These are phyloP conservation scores for Rhododendron williamsianum DNA, from an alignment of 148 eudicot species.

Conservation along the genomic window DNA sequence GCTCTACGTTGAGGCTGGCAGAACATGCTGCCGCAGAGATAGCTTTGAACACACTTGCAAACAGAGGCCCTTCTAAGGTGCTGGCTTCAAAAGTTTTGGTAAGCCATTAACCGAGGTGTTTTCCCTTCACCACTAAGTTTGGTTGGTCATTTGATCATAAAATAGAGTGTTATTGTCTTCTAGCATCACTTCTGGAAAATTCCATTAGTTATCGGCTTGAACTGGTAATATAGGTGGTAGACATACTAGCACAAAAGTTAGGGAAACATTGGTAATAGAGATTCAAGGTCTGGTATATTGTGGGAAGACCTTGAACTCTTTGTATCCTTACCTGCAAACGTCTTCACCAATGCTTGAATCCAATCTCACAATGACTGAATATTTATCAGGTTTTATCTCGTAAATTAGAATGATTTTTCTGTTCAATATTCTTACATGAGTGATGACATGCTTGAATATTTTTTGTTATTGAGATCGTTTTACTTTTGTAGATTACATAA, in stretches of 20 bases:
- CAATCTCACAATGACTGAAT: too few species aligned
- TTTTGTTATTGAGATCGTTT: too few species aligned
- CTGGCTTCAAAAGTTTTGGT: slow-evolving; percentile 56
- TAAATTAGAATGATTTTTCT: too few species aligned
- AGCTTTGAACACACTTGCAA: slow-evolving; percentile 45
- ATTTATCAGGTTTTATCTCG: too few species aligned
- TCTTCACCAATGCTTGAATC: background rate
- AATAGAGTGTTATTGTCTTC: background rate
- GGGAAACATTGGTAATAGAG: background rate
- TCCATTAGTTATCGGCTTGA: background rate
- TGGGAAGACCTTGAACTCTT: background rate
- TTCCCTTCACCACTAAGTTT: background rate
- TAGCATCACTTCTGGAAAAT: background rate
- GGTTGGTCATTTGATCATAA: background rate
- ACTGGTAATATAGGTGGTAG: background rate
- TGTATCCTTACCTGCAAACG: background rate
- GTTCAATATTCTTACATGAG: too few species aligned
- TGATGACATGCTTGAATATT: too few species aligned
- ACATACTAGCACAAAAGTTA: background rate
- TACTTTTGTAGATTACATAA: too few species aligned
- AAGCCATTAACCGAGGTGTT: background rate
- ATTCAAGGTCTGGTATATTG: background rate
- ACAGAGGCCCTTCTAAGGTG: slow-evolving; percentile 46
- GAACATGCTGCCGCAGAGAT: slow-evolving; percentile 67
- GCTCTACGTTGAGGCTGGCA: slow-evolving; percentile 46